phyloP scores from a whole-genome alignment of 2,329 filamentous ascomycete genomes.

The Alternaria dauci region DNA sequence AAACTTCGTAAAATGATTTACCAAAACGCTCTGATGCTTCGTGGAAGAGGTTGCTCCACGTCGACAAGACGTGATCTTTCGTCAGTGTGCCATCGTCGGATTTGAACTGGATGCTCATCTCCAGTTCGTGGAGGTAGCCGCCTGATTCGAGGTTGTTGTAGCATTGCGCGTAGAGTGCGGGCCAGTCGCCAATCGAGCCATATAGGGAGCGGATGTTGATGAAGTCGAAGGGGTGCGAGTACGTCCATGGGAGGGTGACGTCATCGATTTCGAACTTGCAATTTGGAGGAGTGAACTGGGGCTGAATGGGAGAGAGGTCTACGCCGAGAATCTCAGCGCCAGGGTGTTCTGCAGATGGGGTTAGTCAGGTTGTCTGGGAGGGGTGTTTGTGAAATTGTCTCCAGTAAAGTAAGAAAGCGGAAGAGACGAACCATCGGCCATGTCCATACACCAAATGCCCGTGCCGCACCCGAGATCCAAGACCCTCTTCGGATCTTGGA shows the following conservation, averaged over 20 bases:
- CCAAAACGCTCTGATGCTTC: slow-evolving; percentile 34
- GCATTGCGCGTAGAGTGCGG: slow-evolving; percentile 46
- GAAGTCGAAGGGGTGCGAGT: slow-evolving; percentile 47
- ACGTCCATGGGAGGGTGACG: slow-evolving; percentile 51
- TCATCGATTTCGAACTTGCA: slow-evolving; percentile 58
- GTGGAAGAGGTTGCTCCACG: slow-evolving; percentile 39
- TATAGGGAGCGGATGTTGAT: slow-evolving; percentile 56
- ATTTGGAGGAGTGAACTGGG: slow-evolving; percentile 55
- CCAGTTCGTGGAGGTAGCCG: slow-evolving; percentile 53
- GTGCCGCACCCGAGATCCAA: slow-evolving; percentile 40
- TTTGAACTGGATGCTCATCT: slow-evolving; percentile 52
- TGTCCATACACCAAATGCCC: slow-evolving; percentile 43
- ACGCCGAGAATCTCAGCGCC: slow-evolving; percentile 54
- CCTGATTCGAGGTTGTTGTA: slow-evolving; percentile 44
- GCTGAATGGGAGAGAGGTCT: slow-evolving; percentile 60
- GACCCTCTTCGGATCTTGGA: slow-evolving; percentile 27
- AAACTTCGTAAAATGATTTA: slow-evolving; percentile 38
- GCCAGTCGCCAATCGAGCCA: slow-evolving; percentile 55
- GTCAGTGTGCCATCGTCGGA: slow-evolving; percentile 50
- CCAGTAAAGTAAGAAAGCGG: not conserved
- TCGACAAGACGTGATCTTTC: slow-evolving; percentile 38
- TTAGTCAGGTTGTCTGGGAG: not conserved
- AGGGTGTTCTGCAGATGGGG: slow-evolving; percentile 20
- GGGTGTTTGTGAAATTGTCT: not conserved
- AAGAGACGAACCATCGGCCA: slow-evolving; percentile 28